Base-by-base conservation (phyloP, 345 rosid species). In the Sonneratia alba region DNA sequence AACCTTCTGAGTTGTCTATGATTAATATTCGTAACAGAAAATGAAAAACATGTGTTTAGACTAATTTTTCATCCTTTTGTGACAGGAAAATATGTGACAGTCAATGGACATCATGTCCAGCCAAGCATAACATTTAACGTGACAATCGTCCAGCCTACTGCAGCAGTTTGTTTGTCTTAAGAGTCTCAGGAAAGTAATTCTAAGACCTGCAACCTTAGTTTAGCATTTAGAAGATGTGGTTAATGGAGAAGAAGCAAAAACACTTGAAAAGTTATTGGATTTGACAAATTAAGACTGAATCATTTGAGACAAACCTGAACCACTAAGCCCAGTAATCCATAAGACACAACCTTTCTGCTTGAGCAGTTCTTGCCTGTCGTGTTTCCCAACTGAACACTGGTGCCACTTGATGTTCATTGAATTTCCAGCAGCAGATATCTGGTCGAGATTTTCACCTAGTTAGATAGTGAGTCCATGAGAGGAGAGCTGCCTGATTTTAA, bases 251-350 rank as follows among this genome's bases (percentile, higher is more conserved):
- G 18, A 19, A 53, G 59, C 3, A 53, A 18, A 53, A 18, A 6
- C 18, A 19, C 3, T 57, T 57, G 5, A 10, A 57, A n/a, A 56
- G 7, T 3, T 2, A n/a, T 7, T 56, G 4, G 24, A 56, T 21
- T 56, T 4, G 8, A 56, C 62, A 56, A 56, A 57, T 0, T 12
- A 57, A 22, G 32, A 22, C 3, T 3, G 11, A 57, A n/a, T 57
- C 13, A n/a, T n/a, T 57, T 27, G n/a, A 68, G 56, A 67, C 86
- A 75, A 79, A 91, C 93, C 94, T 87, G 94, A 91, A 79, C 92
- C 97, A 71, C 94, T 87, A 48, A 91, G 89, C 70, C 97, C 94
- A 3, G 92, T 91, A 70, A 89, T 81, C 97, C 97, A 91, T 47
- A 89, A 79, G 49, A 89, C 89, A 65, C 94, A 91, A 32, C 94